A percentile compares a stretch with the other conserved stretches of the same genome.
Conservation (phyloP, 2,329 filamentous ascomycete genomes). For the Neobulgaria alba region DNA sequence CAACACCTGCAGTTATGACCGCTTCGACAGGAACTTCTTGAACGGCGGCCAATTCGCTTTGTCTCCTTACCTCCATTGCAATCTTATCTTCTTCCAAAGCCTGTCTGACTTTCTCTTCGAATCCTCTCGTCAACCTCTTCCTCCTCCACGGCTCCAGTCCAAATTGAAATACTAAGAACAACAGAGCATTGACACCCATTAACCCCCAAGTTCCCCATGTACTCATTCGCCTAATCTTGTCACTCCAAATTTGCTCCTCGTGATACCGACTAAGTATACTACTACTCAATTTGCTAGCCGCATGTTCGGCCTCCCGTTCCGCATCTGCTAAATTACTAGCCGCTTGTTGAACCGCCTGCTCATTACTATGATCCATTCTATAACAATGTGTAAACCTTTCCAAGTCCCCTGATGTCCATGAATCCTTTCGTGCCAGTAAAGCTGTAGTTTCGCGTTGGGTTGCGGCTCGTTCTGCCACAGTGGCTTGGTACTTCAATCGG, state of each 20-base stretch:
- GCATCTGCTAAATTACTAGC: slow-evolving; percentile 64
- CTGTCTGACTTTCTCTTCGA: slow-evolving; percentile 67
- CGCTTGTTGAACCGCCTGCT: slow-evolving; percentile 68
- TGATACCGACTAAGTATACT: slow-evolving; percentile 88
- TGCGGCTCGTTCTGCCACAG: slow-evolving; percentile 71
- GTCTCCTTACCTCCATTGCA: slow-evolving; percentile 6
- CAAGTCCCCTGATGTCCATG: slow-evolving; percentile 78
- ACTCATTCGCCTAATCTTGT: slow-evolving; percentile 90
- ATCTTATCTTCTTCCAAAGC: slow-evolving; percentile 40
- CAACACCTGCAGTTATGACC: slow-evolving; percentile 16
- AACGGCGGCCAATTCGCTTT: slow-evolving; percentile 1
- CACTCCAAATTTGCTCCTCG: slow-evolving; percentile 98
- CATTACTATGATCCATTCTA: slow-evolving; percentile 84
- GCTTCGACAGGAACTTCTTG: slow-evolving; percentile 16
- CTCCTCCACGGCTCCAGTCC: slow-evolving; percentile 90
- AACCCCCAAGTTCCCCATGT: slow-evolving; percentile 98
- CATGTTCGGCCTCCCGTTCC: slow-evolving; percentile 72
- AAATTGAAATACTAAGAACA: slow-evolving; percentile 80
- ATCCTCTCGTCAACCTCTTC: slow-evolving; percentile 68
- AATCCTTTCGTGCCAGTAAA: slow-evolving; percentile 85
- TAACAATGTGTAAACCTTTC: slow-evolving; percentile 93
- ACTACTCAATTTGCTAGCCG: slow-evolving; percentile 66
- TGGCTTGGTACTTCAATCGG: slow-evolving; percentile 71
- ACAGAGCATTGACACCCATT: slow-evolving; percentile 90
- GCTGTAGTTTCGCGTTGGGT: slow-evolving; percentile 95